Base-by-base conservation (phyloP, 306 rosid species). In the Gastrolobium bilobum region DNA sequence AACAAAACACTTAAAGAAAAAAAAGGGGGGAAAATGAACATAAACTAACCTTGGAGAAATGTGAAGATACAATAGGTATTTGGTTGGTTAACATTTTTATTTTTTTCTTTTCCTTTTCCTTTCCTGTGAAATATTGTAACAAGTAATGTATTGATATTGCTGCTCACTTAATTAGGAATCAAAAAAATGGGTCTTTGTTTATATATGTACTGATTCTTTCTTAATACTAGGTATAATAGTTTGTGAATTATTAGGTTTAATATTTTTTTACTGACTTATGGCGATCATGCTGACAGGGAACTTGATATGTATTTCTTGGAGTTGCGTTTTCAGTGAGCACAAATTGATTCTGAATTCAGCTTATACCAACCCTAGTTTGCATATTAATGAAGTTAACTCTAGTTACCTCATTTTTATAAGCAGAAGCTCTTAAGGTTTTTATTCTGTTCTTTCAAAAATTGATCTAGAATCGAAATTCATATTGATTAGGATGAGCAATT, bases 141-240 rank as follows among this genome's bases (percentile, higher is more conserved):
- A 73, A 46, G 54, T 70, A 60, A 33, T 46, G 71, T 48, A 76
- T 33, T 57, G 34, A 42, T 64, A 54, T 64, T 78, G 42, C 0
- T 53, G 43, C 6, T 73, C 66, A 66, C 65, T 56, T 43, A 63
- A 44, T 60, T 80, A 76, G 84, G 76, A 85, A 82, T 30, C 4
- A 43, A 40, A 71, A 44, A 70, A 71, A 14, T 3, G 54, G 71
- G 38, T 60, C 15, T 10, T 34, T 70, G 7, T 15, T 59, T 50
- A 65, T 72, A 6, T 37, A 51, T 72, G 8, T 37, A 51, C n/a
- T 47, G 44, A 34, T 37, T 68, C 38, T 10, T 79, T 68, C 37
- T 43, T 34, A 79, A 40, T 31, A 2, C 57, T 76, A 82, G 73
- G 53, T 57, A 7, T 2, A 0, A 37, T 38, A 61, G 26, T 74